Conservation (phyloP, 805 yeast species). For the Saccharomycopsis schoenii region DNA sequence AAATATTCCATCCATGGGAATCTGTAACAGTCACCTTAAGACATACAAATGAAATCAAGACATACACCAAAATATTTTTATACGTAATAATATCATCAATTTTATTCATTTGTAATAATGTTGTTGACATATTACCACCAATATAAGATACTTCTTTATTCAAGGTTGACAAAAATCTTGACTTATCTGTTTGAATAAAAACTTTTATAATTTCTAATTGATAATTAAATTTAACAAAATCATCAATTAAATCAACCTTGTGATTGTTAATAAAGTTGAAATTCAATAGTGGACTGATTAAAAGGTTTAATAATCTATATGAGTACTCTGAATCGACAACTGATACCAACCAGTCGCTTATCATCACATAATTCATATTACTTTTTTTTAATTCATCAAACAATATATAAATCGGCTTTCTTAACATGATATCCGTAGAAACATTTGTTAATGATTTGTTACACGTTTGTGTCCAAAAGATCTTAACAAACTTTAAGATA, state of each 20-base stretch:
- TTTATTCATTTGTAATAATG: background rate
- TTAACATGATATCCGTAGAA: slow-evolving; percentile 33
- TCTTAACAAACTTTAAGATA: slow-evolving; percentile 24
- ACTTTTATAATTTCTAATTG: slow-evolving; percentile 43
- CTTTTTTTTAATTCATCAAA: slow-evolving; percentile 49
- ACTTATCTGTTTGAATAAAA: slow-evolving; percentile 39
- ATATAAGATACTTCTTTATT: slow-evolving; percentile 50
- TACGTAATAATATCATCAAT: slow-evolving; percentile 46
- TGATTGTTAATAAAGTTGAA: slow-evolving; percentile 25
- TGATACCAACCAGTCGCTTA: slow-evolving; percentile 40
- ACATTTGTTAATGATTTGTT: slow-evolving; percentile 10
- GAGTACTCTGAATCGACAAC: slow-evolving; percentile 43
- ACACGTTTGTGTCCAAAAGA: slow-evolving; percentile 72
- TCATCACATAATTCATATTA: slow-evolving; percentile 33
- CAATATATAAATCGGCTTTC: slow-evolving; percentile 55
- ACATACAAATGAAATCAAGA: slow-evolving; percentile 38
- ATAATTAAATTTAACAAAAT: slow-evolving; percentile 54
- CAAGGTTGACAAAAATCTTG: slow-evolving; percentile 37
- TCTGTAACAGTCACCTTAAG: slow-evolving; percentile 17
- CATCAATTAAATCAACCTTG: slow-evolving; percentile 36
- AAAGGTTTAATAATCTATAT: slow-evolving; percentile 48
- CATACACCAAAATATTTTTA: slow-evolving; percentile 41
- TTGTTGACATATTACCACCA: slow-evolving; percentile 25
- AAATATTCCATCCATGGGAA: slow-evolving; percentile 19
- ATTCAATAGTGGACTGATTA: slow-evolving; percentile 45